Evolutionary conservation across 2,329 filamentous ascomycete species (phyloP).

Genomic region (Aureobasidium melanogenum): DNA sequence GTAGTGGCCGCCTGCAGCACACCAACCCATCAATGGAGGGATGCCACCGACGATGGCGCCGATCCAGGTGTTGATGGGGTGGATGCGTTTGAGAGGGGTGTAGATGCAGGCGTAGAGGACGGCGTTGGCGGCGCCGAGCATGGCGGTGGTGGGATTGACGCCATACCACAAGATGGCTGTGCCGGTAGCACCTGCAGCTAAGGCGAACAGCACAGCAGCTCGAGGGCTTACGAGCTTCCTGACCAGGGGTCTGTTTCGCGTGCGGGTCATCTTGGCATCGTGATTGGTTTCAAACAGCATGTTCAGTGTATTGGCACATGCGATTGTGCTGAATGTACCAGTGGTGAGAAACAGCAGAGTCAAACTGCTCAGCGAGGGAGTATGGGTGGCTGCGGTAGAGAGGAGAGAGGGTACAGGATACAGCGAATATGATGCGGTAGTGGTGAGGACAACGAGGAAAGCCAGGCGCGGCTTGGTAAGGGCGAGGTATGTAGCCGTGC

Average conservation of each 20-base stretch:
- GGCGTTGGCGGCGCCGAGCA: slow-evolving; percentile 77
- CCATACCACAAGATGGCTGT: slow-evolving; percentile 71
- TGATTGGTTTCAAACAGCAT: slow-evolving; percentile 92
- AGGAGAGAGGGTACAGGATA: slow-evolving; percentile 89
- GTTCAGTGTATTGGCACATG: slow-evolving; percentile 87
- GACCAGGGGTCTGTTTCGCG: slow-evolving; percentile 80
- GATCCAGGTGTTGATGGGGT: slow-evolving; percentile 86
- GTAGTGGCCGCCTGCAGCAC: slow-evolving; percentile 81
- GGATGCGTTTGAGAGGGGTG: slow-evolving; percentile 83
- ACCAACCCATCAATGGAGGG: slow-evolving; percentile 96
- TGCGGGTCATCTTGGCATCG: slow-evolving; percentile 90
- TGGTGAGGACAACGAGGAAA: slow-evolving; percentile 81
- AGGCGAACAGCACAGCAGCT: slow-evolving; percentile 68
- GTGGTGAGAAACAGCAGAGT: slow-evolving; percentile 87
- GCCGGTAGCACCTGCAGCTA: slow-evolving; percentile 61
- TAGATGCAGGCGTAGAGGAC: slow-evolving; percentile 84
- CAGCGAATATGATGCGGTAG: slow-evolving; percentile 82
- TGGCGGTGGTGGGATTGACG: slow-evolving; percentile 87
- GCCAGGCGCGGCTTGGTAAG: slow-evolving; percentile 93
- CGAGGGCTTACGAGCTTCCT: slow-evolving; percentile 65
- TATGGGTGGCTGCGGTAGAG: slow-evolving; percentile 53
- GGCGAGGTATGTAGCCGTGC: slow-evolving; percentile 72
- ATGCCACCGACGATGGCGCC: slow-evolving; percentile 89
- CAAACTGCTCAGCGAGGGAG: slow-evolving; percentile 77
- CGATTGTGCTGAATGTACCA: slow-evolving; percentile 81